Base-by-base conservation (phyloP, 768 basidiomycete species). In the Sistotremastrum niveocremeum region DNA sequence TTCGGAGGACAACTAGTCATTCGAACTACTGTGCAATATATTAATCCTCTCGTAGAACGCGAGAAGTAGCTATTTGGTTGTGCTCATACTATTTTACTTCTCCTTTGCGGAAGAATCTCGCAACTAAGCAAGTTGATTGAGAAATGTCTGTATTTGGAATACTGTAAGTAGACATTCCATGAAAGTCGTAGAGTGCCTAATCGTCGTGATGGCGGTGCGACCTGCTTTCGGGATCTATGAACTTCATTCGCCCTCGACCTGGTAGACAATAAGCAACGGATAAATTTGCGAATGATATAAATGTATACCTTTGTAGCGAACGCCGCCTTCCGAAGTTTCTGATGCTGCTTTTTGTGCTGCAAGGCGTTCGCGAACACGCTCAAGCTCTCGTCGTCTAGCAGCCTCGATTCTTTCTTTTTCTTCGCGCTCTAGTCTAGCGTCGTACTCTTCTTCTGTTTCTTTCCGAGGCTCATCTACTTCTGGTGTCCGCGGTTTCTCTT, bases 401-500 rank as follows among this genome's bases (percentile, higher is more conserved):
- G 62, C 66, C 51, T 69, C 75, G 0, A 74, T 46, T 39, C 80
- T 65, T 52, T 79, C 77, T 8, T 67, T 68, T 60, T 84, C 82
- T 56, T 83, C 78, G 37, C 75, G 64, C 56, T 83, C 81, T 42
- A 84, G 59, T 34, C 78, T 65, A 1, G 72, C 72, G 53, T 81
- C 81, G 50, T 85, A 83, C 56, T 81, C 79, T 57, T 82, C 83
- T 52, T 81, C 77, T 0, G 79, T 82, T 57, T 84, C 81, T 50
- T 63, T 59, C 35, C 46, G 47, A 29, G 57, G 49, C 3, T 35
- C 43, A 3, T 51, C 38, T 4, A 42, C 46, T 9, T 36, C 33
- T 9, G 37, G 34, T 9, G 48, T 44, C 37, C 39, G 52, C 5
- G 55, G 40, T 39, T 55, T 56, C 43, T 45, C 37, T 3, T 54